Evolutionary conservation across 139 green algal genomes (phyloP).

Genomic region (Klebsormidium nitens): DNA sequence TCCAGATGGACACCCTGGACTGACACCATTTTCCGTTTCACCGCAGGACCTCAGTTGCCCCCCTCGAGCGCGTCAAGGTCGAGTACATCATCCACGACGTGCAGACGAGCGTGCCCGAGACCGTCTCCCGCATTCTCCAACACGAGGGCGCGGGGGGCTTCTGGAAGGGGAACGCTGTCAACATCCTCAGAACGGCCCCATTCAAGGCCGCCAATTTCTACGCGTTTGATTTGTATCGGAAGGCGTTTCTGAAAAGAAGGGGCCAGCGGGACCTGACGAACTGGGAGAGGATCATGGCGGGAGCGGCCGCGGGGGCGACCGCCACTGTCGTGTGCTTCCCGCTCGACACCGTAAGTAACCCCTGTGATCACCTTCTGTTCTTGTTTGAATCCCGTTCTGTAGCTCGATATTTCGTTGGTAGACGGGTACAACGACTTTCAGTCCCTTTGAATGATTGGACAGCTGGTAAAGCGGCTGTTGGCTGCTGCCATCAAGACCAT

Average conservation of each 20-base stretch:
- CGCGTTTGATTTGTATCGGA: constrained; percentile 59
- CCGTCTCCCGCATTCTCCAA: constrained; percentile 32
- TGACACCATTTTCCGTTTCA: too few relatives aligned
- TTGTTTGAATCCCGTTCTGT: constrained; percentile 12
- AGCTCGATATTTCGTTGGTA: too few relatives aligned
- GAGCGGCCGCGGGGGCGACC: constrained; percentile 52
- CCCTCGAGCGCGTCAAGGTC: constrained; percentile 66
- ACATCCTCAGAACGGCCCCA: constrained; percentile 66
- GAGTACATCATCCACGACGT: constrained; percentile 53
- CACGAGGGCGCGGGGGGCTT: constrained; percentile 55
- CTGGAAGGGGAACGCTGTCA: constrained; percentile 68
- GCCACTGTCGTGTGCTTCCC: constrained; percentile 70
- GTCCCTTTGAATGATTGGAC: too few relatives aligned
- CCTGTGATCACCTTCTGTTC: constrained; percentile 49
- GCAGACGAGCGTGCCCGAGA: constrained; percentile 3
- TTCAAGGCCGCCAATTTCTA: constrained; percentile 80
- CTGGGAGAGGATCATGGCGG: constrained; percentile 19
- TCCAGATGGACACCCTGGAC: too few relatives aligned
- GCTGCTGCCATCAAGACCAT: too few relatives aligned
- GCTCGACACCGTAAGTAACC: constrained; percentile 69
- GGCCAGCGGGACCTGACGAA: constrained; percentile 14
- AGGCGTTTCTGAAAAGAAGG: not conserved
- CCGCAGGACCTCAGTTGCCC: constrained; percentile 59
- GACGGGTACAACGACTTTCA: too few relatives aligned
- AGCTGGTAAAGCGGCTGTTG: too few relatives aligned